A percentile compares a stretch with the other conserved stretches of the same genome.
These are phyloP conservation scores for Botrytis byssoidea DNA, from an alignment of 2,329 filamentous ascomycete species.

Conservation along the genomic window DNA sequence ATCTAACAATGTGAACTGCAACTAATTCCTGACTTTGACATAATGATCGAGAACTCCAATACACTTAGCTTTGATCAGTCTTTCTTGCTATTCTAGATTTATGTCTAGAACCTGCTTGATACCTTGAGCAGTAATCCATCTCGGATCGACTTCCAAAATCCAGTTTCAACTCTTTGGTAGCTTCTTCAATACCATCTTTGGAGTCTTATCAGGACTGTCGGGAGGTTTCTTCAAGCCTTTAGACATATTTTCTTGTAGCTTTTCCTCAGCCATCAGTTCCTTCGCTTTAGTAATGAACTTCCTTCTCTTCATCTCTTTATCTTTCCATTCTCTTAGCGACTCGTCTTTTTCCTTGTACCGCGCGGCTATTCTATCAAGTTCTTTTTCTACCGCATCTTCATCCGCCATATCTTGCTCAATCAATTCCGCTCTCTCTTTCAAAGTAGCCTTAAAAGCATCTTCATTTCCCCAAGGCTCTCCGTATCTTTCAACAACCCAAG, in stretches of 20 bases:
- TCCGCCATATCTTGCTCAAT: not conserved
- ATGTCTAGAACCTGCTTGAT: not conserved
- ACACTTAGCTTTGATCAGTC: not conserved
- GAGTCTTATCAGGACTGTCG: not conserved
- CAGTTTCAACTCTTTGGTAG: not conserved
- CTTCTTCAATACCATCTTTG: not conserved
- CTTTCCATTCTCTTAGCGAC: not conserved
- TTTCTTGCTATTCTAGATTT: not conserved
- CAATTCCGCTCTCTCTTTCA: not conserved
- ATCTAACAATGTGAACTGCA: not conserved
- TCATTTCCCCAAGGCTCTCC: slow-evolving; percentile 29
- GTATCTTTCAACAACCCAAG: slow-evolving; percentile 80
- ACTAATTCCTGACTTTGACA: not conserved
- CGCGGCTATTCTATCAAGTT: not conserved
- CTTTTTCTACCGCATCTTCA: not conserved
- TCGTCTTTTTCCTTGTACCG: not conserved
- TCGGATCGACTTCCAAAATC: no score
- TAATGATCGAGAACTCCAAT: not conserved
- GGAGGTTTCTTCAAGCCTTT: not conserved
- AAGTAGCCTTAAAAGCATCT: not conserved
- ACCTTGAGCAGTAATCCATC: not conserved
- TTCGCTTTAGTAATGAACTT: not conserved
- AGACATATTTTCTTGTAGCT: not conserved
- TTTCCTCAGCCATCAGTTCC: not conserved
- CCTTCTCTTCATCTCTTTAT: not conserved